These are phyloP conservation scores for Arabidopsis hybrid DNA, from an alignment of 441 rosid genomes.

Conservation along the genomic window DNA sequence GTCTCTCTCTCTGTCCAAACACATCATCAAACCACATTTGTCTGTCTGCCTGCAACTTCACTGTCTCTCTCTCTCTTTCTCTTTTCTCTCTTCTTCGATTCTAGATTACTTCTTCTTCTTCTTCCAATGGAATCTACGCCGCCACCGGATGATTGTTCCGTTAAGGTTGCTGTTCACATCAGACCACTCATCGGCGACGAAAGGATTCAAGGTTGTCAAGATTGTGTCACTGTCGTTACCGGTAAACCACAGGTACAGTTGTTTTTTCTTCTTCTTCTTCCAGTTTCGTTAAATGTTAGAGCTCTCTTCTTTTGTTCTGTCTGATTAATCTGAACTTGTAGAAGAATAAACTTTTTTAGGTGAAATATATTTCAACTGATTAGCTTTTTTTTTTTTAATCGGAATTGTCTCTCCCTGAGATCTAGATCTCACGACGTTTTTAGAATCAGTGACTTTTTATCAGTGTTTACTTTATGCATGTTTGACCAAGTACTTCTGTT, in stretches of 20 bases:
- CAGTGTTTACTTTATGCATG: conserved; percentile 42
- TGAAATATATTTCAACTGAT: background rate
- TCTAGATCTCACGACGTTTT: conserved; percentile 42
- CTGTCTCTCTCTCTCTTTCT: conserved; percentile 45
- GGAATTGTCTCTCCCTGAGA: conserved; percentile 30
- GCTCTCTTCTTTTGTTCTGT: background rate
- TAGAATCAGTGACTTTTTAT: conserved; percentile 9
- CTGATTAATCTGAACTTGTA: conserved; percentile 26
- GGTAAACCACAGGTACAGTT: conserved; percentile 95
- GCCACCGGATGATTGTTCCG: conserved; percentile 81
- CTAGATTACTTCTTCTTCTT: conserved; percentile 18
- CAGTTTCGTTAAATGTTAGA: conserved; percentile 39
- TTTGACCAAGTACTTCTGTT: conserved; percentile 44
- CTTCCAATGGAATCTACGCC: conserved; percentile 63
- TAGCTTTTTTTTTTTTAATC: conserved; percentile 7
- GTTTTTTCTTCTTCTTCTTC: conserved; percentile 4
- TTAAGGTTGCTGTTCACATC: conserved; percentile 93
- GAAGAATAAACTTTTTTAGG: background rate
- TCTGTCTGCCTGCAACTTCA: conserved; percentile 48
- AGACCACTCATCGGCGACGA: conserved; percentile 98
- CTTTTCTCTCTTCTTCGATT: background rate
- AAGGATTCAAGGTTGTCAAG: conserved; percentile 90
- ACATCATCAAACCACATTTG: conserved; percentile 48
- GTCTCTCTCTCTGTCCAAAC: conserved; percentile 33
- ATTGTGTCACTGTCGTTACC: conserved; percentile 83